Conservation (phyloP, 1,284 basidiomycete species). For the Ustilago loliicola region DNA sequence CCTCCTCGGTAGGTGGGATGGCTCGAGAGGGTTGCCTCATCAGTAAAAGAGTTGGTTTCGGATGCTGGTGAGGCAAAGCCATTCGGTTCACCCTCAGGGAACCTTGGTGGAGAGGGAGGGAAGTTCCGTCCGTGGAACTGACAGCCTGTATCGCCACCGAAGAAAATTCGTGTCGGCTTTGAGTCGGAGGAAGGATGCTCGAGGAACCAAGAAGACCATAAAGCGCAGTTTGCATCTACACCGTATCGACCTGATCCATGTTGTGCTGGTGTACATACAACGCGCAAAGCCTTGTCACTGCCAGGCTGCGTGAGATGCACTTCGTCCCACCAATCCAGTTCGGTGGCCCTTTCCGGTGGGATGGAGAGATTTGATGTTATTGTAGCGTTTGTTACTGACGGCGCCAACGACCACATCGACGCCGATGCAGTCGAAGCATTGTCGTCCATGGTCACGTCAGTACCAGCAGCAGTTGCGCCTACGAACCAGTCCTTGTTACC, state of each 20-base stretch:
- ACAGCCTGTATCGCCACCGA: conserved; percentile 68
- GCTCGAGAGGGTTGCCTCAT: conserved; percentile 10
- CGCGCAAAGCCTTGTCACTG: conserved; percentile 10
- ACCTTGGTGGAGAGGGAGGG: conserved; percentile 34
- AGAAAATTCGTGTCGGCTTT: conserved; percentile 44
- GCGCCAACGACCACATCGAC: conserved; percentile 24
- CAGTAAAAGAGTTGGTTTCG: conserved; percentile 14
- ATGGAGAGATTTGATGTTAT: conserved; percentile 44
- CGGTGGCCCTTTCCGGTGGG: conserved; percentile 52
- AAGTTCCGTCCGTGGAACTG: conserved; percentile 56
- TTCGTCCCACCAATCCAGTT: conserved; percentile 69
- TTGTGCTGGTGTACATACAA: conserved; percentile 66
- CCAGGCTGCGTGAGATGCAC: conserved; percentile 22
- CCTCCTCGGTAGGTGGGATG: conserved; percentile 29
- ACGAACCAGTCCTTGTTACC: conserved; percentile 66
- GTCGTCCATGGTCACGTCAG: background rate
- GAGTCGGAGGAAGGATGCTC: conserved; percentile 23
- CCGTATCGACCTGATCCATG: conserved; percentile 65
- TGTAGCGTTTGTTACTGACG: conserved; percentile 16
- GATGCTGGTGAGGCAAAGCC: background rate
- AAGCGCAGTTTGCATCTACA: conserved; percentile 52
- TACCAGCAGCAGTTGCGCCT: conserved; percentile 5
- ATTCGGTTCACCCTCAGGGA: conserved; percentile 12
- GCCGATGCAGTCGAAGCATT: conserved; percentile 9
- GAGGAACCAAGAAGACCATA: conserved; percentile 66